These are phyloP conservation scores for Nectriaceae sp. DNA, from an alignment of 2,329 filamentous ascomycete species.

Conservation along the genomic window DNA sequence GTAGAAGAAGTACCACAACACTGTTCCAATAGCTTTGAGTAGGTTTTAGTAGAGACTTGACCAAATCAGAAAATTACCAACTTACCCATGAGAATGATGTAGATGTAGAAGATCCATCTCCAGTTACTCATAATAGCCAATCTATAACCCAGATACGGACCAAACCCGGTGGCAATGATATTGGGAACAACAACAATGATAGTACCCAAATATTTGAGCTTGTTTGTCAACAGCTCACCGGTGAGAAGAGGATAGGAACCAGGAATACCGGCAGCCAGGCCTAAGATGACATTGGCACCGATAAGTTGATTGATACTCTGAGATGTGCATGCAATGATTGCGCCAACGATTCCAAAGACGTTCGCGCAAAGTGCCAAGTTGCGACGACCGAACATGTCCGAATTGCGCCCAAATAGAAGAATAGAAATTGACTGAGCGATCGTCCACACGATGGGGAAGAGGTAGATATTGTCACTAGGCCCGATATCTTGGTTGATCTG, in stretches of 20 bases:
- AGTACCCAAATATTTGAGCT: slow-evolving; percentile 19
- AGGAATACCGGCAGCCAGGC: slow-evolving; percentile 14
- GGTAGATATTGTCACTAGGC: slow-evolving; percentile 24
- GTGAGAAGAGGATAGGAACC: slow-evolving; percentile 18
- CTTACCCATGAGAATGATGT: slow-evolving; percentile 21
- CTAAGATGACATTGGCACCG: slow-evolving; percentile 20
- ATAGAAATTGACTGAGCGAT: slow-evolving; percentile 34
- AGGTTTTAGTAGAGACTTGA: neutral
- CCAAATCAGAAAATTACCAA: neutral
- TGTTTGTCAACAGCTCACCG: slow-evolving; percentile 24
- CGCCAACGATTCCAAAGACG: slow-evolving; percentile 20
- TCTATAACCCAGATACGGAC: slow-evolving; percentile 17
- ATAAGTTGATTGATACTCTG: slow-evolving; percentile 17
- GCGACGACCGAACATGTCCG: slow-evolving; percentile 38
- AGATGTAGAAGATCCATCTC: slow-evolving; percentile 26
- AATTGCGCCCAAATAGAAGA: slow-evolving; percentile 38
- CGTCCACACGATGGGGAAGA: slow-evolving; percentile 33
- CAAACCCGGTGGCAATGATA: slow-evolving; percentile 21
- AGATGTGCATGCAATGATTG: slow-evolving; percentile 19
- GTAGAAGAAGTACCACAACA: slow-evolving; percentile 21
- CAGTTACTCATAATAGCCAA: slow-evolving; percentile 15
- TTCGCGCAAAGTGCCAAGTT: slow-evolving; percentile 14
- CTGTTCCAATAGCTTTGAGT: slow-evolving; percentile 8
- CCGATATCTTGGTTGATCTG: slow-evolving; percentile 20
- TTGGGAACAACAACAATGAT: slow-evolving; percentile 18